Evolutionary conservation across 441 rosid species (phyloP).

Genomic region (Populus hybrid): DNA sequence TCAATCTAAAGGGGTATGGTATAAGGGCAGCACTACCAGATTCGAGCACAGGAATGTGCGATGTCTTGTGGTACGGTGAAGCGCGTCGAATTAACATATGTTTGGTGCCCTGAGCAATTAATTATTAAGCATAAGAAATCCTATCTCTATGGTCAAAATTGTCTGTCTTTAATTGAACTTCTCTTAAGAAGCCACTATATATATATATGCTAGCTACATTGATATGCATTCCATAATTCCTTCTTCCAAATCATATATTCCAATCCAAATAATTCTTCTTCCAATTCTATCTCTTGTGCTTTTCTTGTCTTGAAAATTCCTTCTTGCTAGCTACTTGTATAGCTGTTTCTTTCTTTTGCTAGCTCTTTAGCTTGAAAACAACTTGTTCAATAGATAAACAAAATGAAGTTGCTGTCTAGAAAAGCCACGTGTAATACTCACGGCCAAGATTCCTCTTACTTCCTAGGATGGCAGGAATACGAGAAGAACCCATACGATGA

Average conservation of each 20-base stretch:
- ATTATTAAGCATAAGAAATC: constrained; percentile 1
- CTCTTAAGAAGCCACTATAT: neutral
- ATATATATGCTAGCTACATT: neutral
- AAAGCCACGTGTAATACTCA: constrained; percentile 81
- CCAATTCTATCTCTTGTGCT: neutral
- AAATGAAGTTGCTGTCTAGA: constrained; percentile 56
- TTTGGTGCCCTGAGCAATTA: neutral
- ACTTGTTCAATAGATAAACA: neutral
- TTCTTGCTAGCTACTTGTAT: neutral
- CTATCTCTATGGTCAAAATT: constrained; percentile 24
- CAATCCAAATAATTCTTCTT: neutral
- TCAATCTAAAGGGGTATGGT: neutral
- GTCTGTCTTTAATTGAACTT: neutral
- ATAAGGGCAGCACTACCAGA: neutral
- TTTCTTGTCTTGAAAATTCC: neutral
- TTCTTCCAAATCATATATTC: too few species aligned
- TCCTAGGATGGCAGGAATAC: constrained; percentile 89
- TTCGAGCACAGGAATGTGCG: constrained; percentile 20
- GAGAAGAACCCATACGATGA: constrained; percentile 86
- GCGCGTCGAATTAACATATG: constrained; percentile 35
- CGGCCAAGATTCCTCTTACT: constrained; percentile 93
- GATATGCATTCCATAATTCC: neutral
- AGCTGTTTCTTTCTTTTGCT: neutral
- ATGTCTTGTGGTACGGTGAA: constrained; percentile 22
- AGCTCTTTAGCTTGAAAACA: too few species aligned